Percentiles rank a stretch among this genome's conserved stretches.
These are phyloP conservation scores for Cardamine occulta DNA, from an alignment of 345 rosid species.

Conservation along the genomic window DNA sequence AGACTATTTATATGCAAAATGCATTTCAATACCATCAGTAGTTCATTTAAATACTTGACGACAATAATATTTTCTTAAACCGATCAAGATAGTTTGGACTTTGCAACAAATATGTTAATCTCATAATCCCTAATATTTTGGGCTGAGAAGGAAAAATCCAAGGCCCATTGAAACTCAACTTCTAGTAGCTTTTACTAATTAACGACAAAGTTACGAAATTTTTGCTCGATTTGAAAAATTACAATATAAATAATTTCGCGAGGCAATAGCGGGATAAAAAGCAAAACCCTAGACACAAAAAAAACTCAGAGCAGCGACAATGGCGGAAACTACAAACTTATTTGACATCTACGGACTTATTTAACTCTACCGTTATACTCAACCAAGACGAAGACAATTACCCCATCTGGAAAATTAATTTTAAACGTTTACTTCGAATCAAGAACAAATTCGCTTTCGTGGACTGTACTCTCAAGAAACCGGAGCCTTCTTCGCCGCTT, in stretches of 20 bases:
- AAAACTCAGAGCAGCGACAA: neutral
- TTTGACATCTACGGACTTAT: neutral
- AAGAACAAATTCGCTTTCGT: neutral
- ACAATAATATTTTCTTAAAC: neutral
- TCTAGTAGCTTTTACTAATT: neutral
- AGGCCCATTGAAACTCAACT: neutral
- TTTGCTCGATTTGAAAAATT: neutral
- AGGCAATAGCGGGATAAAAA: neutral
- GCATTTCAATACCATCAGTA: neutral
- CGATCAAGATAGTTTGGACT: too few relatives aligned
- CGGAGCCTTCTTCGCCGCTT: neutral
- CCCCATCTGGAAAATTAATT: neutral
- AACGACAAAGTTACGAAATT: neutral
- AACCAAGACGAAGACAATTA: slow-evolving; percentile 25
- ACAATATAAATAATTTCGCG: neutral
- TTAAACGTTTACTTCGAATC: neutral
- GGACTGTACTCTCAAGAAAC: neutral
- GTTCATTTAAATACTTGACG: neutral
- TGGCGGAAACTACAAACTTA: neutral
- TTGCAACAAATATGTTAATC: neutral
- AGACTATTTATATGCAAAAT: neutral
- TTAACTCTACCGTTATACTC: neutral
- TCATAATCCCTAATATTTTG: neutral
- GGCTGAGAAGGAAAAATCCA: neutral
- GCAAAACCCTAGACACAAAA: neutral